Conservation (phyloP, 2,329 filamentous ascomycete species). For the Aurifilum marmelostoma region DNA sequence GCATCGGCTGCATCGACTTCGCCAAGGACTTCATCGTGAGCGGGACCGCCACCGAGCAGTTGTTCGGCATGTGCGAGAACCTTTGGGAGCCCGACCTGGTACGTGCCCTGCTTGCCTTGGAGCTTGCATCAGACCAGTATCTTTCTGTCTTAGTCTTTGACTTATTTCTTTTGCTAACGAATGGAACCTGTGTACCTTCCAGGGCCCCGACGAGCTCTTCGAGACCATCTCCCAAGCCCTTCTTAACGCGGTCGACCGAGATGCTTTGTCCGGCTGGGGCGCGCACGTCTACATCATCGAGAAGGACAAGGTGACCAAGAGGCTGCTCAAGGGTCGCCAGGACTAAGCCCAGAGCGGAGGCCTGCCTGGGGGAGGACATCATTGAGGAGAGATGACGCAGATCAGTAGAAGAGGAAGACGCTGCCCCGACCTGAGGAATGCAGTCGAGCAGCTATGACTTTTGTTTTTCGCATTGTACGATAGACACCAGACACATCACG, state of each 20-base stretch:
- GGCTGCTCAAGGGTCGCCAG: conserved; percentile 96
- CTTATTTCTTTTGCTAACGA: not conserved
- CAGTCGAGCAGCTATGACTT: conserved; percentile 25
- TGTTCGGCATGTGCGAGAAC: conserved; percentile 98
- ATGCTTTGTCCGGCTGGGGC: conserved; percentile 96
- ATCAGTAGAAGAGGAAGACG: conserved; percentile 16
- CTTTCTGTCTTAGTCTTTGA: too few relatives aligned
- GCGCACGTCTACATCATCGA: conserved; percentile 99
- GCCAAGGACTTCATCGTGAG: conserved; percentile 99
- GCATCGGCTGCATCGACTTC: conserved; percentile 98
- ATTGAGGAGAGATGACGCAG: conserved; percentile 9
- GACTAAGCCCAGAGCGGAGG: conserved; percentile 62
- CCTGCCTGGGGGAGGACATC: conserved; percentile 15
- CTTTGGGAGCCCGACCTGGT: conserved; percentile 98
- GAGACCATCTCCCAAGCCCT: conserved; percentile 97
- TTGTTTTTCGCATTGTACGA: conserved; percentile 29
- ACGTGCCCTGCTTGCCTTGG: conserved; percentile 41
- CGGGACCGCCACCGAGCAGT: conserved; percentile 93
- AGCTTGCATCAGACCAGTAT: not conserved
- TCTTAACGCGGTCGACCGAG: conserved; percentile 93
- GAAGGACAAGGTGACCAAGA: conserved; percentile 99
- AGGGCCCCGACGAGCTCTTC: conserved; percentile 93
- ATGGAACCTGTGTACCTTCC: conserved; percentile 1
- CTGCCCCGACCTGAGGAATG: conserved; percentile 17
- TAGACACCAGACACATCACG: conserved; percentile 27